A percentile compares a stretch with the other conserved stretches of the same genome.
These are phyloP conservation scores for Fusarium pseudonygamai DNA, from an alignment of 2,329 filamentous ascomycete genomes.

Conservation along the genomic window DNA sequence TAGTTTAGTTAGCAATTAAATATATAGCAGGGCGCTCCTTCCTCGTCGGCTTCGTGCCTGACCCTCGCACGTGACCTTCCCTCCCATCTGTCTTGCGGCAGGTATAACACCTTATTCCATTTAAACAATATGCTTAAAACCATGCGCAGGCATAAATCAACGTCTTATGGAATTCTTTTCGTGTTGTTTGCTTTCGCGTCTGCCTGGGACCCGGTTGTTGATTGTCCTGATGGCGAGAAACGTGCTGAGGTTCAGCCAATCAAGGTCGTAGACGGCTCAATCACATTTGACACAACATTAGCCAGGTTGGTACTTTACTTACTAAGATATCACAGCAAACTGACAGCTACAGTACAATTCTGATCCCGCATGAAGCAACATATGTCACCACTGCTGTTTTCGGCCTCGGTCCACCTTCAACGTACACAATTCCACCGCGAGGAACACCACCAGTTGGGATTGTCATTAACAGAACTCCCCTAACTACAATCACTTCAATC, in stretches of 20 bases:
- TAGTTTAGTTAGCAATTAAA: neutral
- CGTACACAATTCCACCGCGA: neutral
- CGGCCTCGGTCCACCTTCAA: neutral
- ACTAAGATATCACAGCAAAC: accelerated
- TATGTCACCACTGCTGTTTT: neutral
- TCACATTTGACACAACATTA: conserved; percentile 4
- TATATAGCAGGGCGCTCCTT: neutral
- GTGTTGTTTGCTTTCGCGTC: neutral
- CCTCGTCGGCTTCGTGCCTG: neutral
- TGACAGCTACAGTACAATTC: neutral
- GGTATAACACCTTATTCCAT: neutral
- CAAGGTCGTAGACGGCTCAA: conserved; percentile 4
- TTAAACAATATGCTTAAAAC: too few relatives aligned
- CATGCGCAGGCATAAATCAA: neutral
- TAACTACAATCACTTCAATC: neutral
- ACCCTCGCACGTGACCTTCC: neutral
- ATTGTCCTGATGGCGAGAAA: neutral
- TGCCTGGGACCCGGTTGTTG: neutral
- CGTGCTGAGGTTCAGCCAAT: conserved; percentile 3
- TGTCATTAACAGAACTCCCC: neutral
- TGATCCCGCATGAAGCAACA: neutral
- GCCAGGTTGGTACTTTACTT: neutral
- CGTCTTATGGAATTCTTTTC: neutral
- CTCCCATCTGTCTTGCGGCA: neutral
- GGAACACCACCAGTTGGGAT: conserved; percentile 9